A percentile compares a stretch with the other conserved stretches of the same genome.
phyloP scores from a whole-genome alignment of 805 yeast genomes.

The Scheffersomyces lignosus region DNA sequence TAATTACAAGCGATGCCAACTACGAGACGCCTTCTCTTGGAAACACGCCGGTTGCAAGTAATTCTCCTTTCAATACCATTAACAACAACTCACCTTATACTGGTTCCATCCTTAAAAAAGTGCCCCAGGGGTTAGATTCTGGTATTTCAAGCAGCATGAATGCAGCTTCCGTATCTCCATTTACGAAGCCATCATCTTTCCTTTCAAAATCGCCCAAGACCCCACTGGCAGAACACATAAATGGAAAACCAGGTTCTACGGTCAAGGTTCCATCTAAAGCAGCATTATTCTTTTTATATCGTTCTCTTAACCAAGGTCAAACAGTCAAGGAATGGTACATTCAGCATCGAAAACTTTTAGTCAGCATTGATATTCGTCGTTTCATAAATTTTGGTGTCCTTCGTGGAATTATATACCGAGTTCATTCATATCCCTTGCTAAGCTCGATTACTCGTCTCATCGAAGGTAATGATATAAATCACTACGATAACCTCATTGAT shows the following conservation, averaged over 20 bases:
- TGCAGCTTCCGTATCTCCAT: slow-evolving; percentile 9
- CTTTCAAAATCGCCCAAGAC: slow-evolving; percentile 6
- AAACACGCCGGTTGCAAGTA: background rate
- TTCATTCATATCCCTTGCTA: slow-evolving; percentile 71
- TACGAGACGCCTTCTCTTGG: background rate
- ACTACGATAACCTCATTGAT: slow-evolving; percentile 10
- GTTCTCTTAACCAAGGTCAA: slow-evolving; percentile 76
- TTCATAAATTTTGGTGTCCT: slow-evolving; percentile 85
- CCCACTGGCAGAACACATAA: slow-evolving; percentile 1
- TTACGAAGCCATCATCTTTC: slow-evolving; percentile 4
- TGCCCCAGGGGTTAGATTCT: slow-evolving; percentile 1
- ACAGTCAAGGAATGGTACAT: slow-evolving; percentile 80
- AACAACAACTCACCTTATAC: slow-evolving; percentile 4
- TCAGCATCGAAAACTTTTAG: slow-evolving; percentile 57
- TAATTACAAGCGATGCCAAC: slow-evolving; percentile 42
- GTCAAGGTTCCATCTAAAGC: slow-evolving; percentile 59
- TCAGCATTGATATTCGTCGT: slow-evolving; percentile 76
- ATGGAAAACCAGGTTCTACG: slow-evolving; percentile 1
- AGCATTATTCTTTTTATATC: slow-evolving; percentile 67
- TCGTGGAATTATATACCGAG: slow-evolving; percentile 78
- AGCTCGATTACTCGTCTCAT: slow-evolving; percentile 37
- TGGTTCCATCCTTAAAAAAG: slow-evolving; percentile 5
- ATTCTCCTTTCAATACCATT: background rate
- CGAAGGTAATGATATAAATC: slow-evolving; percentile 26
- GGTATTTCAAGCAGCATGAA: slow-evolving; percentile 8